phyloP scores from a whole-genome alignment of 2,329 filamentous ascomycete genomes.

The Pezicula neosporulosa region DNA sequence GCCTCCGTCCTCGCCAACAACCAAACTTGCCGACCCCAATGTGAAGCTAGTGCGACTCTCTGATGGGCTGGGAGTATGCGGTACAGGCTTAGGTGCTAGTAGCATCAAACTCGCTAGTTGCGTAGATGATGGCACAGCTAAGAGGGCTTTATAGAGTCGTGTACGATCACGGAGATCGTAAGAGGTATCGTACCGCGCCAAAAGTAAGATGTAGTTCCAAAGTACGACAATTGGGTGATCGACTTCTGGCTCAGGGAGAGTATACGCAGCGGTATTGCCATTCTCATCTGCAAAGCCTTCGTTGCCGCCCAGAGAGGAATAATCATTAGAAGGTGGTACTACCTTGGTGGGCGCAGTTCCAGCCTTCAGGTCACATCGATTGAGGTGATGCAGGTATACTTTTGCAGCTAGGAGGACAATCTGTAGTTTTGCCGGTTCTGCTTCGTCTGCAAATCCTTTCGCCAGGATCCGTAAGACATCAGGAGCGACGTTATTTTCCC shows the following conservation, averaged over 20 bases:
- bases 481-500: conserved; percentile 84
- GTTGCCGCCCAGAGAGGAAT: conserved; percentile 13
- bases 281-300: conserved; percentile 23
- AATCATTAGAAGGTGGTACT: conserved; percentile 18
- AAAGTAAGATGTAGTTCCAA: conserved; percentile 80
- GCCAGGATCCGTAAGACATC: conserved; percentile 87
- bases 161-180: conserved; percentile 93
- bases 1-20: conserved; percentile 73
- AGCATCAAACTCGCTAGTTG: conserved; percentile 89
- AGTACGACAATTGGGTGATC: conserved; percentile 71
- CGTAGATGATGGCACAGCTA: conserved; percentile 68
- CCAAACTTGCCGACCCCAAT: conserved; percentile 81
- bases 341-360: conserved; percentile 10
- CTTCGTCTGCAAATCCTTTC: conserved; percentile 80
- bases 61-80: conserved; percentile 84
- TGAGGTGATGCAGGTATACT: conserved; percentile 87
- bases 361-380: conserved; percentile 50
- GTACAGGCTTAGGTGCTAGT: conserved; percentile 89
- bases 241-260: conserved; percentile 19
- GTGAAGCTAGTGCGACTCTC: conserved; percentile 75
- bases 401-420: conserved; percentile 94
- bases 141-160: conserved; percentile 80
- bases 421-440: conserved; percentile 83
- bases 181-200: conserved; percentile 89
- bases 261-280: conserved; percentile 11